Base-by-base conservation (phyloP, 2,329 filamentous ascomycete genomes). In the Venturia pyrina region DNA sequence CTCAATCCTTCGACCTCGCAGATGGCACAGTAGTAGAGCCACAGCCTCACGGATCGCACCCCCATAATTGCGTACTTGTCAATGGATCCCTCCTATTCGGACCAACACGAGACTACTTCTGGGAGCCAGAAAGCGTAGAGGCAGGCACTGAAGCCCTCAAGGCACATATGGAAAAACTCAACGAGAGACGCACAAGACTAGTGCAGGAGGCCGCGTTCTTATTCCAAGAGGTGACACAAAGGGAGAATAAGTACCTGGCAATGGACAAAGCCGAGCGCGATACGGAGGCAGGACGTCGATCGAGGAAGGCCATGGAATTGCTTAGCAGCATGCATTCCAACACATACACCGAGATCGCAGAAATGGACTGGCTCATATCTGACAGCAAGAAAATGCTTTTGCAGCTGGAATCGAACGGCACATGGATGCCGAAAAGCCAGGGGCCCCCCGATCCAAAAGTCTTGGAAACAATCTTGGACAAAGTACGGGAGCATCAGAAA, bases 251-350 rank as follows among this genome's bases (percentile, higher is more conserved):
- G 7, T 40, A 60, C 7, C 37, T 57, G 34, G 21, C 46, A 11
- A 19, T 50, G 37, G 21, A 34, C 11, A 41, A 15, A 10, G 7
- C 15, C 24, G 53, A 65, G 7, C 32, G 44, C 2, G 64, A 62
- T 28, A 40, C 56, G 15, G 64, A 61, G 44, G 37, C 32, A 24
- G 43, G 48, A 15, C 64, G 28, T 13, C 24, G 34, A 24, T 41
- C 41, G 43, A 28, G 57, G 5, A 66, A 66, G 37, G 59, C 56
- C 24, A 57, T 66, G 37, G 64, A 66, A n/a, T 21, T 66, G 24
- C 57, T 66, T 5, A 44, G 46, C 37, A 66, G 64, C 34, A 62
- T 66, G 53, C 64, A 66, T 37, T 44, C n/a, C n/a, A 34, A 63
- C 21, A n/a, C 17, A 21, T 66, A 53, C 13, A 19, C 21, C 13